Conservation (phyloP, 2,329 filamentous ascomycete species). For the Phialophora verrucosa region DNA sequence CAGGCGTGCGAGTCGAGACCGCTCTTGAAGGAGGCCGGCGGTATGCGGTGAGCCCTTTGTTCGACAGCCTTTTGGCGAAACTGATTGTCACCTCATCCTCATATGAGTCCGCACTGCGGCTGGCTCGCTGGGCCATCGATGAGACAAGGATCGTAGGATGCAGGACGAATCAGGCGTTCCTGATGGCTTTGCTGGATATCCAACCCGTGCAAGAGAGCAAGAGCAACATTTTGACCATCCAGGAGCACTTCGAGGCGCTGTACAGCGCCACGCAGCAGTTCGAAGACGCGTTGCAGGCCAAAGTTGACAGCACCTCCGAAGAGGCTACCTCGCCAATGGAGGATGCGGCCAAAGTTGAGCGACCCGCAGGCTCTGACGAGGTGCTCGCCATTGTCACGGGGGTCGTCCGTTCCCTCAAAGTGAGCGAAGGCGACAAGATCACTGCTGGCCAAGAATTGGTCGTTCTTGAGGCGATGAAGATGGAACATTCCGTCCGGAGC, state of each 20-base stretch:
- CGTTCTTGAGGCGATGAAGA: slow-evolving; percentile 34
- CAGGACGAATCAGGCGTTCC: slow-evolving; percentile 56
- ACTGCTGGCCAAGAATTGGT: slow-evolving; percentile 35
- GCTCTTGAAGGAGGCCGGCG: slow-evolving; percentile 51
- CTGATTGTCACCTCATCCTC: slow-evolving; percentile 61
- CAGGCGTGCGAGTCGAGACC: slow-evolving; percentile 64
- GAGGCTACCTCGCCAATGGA: slow-evolving; percentile 21
- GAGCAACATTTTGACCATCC: slow-evolving; percentile 35
- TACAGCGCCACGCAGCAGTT: slow-evolving; percentile 33
- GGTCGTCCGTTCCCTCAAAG: slow-evolving; percentile 31
- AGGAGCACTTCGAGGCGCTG: slow-evolving; percentile 31
- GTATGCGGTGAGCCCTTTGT: slow-evolving; percentile 58
- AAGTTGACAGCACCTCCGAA: slow-evolving; percentile 22
- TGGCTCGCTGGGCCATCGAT: slow-evolving; percentile 60
- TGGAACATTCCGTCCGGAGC: slow-evolving; percentile 35
- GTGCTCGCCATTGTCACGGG: slow-evolving; percentile 31
- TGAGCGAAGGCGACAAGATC: slow-evolving; percentile 33
- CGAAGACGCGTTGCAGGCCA: slow-evolving; percentile 29
- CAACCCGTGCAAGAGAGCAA: slow-evolving; percentile 27
- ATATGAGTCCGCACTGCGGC: slow-evolving; percentile 60
- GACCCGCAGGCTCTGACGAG: slow-evolving; percentile 33
- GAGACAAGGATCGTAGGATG: slow-evolving; percentile 62
- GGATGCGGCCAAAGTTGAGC: slow-evolving; percentile 30
- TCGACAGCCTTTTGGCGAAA: slow-evolving; percentile 65
- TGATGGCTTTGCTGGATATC: slow-evolving; percentile 33